phyloP scores from a whole-genome alignment of 331 rosid genomes.

The Telfairia occidentalis region DNA sequence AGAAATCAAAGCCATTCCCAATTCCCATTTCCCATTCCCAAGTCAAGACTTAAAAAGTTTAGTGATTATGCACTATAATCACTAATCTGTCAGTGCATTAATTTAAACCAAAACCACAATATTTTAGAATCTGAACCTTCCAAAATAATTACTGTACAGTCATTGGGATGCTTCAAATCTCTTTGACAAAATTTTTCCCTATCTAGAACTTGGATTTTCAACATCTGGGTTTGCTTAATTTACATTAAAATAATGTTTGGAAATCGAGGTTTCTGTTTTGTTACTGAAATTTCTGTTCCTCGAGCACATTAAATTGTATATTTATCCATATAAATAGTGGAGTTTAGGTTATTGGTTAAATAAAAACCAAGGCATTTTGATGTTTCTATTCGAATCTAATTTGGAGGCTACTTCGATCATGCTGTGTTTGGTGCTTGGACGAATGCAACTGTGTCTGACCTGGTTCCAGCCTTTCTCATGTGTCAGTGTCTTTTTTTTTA shows the following conservation, averaged over 20 bases:
- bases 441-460: constrained; percentile 20
- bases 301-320: constrained; percentile 37
- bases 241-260: constrained; percentile 13
- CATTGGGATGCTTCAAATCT: constrained; percentile 33
- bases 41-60: constrained; percentile 24
- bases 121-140: constrained; percentile 33
- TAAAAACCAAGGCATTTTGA: constrained; percentile 37
- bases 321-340: constrained; percentile 19
- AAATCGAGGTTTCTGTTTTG: constrained; percentile 12
- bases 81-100: constrained; percentile 36
- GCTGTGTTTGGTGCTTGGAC: constrained; percentile 10
- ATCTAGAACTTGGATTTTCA: constrained; percentile 20
- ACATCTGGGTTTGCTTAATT: constrained; percentile 23
- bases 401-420: constrained; percentile 35
- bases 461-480: constrained; percentile 25
- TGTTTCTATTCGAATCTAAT: constrained; percentile 67
- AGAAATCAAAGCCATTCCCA: constrained; percentile 36
- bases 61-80: constrained; percentile 33
- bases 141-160: constrained; percentile 18
- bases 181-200: constrained; percentile 15
- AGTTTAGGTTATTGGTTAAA: constrained; percentile 18
- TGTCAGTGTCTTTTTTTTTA: constrained; percentile 18
- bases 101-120: constrained; percentile 21
- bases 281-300: constrained; percentile 43
- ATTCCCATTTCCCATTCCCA: constrained; percentile 35